Evolutionary conservation across 1,284 basidiomycete species (phyloP).

Genomic region (Schizopora paradoxa): DNA sequence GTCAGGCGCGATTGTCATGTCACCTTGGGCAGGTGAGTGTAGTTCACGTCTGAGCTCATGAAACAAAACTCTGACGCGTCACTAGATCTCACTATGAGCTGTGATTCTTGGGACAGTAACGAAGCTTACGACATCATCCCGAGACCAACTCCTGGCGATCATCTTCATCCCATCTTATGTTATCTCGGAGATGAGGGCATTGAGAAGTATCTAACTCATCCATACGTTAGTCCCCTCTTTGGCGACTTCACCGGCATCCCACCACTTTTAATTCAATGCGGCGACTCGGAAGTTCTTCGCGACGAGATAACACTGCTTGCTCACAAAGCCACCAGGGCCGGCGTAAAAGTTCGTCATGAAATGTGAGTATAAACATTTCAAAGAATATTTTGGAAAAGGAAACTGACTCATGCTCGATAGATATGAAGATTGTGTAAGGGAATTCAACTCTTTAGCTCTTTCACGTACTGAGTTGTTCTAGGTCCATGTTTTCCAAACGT

Average conservation of each 20-base stretch:
- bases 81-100: constrained; percentile 88
- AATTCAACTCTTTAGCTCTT: constrained; percentile 12
- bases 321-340: constrained; percentile 86
- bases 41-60: background rate
- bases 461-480: constrained; percentile 25
- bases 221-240: constrained; percentile 95
- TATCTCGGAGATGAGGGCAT: constrained; percentile 85
- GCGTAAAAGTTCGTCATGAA: constrained; percentile 88
- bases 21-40: constrained; percentile 86
- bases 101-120: constrained; percentile 96
- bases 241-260: constrained; percentile 86
- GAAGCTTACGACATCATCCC: constrained; percentile 79
- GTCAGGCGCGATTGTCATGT: constrained; percentile 79
- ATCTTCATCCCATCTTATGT: constrained; percentile 89
- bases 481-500: constrained; percentile 90
- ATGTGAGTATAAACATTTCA: too few species aligned
- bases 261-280: constrained; percentile 88
- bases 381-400: too few species aligned
- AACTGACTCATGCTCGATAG: too few species aligned
- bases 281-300: constrained; percentile 89
- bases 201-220: constrained; percentile 86
- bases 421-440: constrained; percentile 87
- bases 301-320: constrained; percentile 93
- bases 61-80: background rate
- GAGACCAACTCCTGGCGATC: constrained; percentile 68